phyloP scores from a whole-genome alignment of 768 basidiomycete genomes.

The Boletus sp. region DNA sequence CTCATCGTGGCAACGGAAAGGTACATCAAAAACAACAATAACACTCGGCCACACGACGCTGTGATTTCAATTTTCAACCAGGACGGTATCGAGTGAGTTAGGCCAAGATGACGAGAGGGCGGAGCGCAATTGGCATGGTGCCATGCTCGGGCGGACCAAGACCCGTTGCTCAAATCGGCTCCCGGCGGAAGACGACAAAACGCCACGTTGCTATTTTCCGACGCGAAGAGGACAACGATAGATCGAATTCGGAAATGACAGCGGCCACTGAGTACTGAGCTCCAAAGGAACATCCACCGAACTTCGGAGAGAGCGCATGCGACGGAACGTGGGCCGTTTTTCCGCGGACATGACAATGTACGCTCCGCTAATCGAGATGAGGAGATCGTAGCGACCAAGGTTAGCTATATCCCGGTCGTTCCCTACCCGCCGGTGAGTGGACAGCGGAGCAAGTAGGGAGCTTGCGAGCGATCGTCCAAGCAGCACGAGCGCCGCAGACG shows the following conservation, averaged over 20 bases:
- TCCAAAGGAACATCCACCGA: background rate
- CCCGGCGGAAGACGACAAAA: background rate
- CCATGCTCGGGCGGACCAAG: background rate
- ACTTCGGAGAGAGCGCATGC: background rate
- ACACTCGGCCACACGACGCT: background rate
- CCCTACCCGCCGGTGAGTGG: background rate
- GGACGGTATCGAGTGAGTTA: background rate
- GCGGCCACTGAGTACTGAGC: too few species aligned
- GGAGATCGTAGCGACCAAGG: background rate
- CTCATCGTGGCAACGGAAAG: conserved; percentile 12
- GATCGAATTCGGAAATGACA: conserved; percentile 2
- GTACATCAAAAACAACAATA: background rate
- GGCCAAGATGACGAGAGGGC: background rate
- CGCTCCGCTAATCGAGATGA: conserved; percentile 1
- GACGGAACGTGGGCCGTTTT: background rate
- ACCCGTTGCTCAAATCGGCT: too few species aligned
- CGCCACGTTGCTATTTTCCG: too few species aligned
- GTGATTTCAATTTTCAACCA: background rate
- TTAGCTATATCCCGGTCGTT: background rate
- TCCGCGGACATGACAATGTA: background rate
- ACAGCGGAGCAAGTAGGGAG: background rate
- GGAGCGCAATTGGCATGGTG: too few species aligned
- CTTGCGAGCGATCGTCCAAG: background rate
- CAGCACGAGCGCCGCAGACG: background rate
- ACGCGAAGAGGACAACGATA: background rate